Evolutionary conservation across 2,329 filamentous ascomycete genomes (phyloP), one percentile per base, ranked within the genome.

Genomic region (Aspergillus candidus): DNA sequence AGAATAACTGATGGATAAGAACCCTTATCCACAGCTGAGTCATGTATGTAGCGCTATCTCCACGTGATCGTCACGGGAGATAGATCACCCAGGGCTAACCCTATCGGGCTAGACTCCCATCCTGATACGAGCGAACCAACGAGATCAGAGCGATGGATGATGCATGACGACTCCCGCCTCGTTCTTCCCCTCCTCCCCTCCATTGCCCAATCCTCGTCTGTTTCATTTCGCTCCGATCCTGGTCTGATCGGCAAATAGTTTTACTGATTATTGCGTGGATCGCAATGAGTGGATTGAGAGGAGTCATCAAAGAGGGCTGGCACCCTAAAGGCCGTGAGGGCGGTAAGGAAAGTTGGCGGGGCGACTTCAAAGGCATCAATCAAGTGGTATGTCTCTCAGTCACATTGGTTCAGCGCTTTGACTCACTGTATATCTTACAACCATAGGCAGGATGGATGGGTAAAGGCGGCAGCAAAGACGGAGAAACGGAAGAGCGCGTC

Each of bases 381-480:
- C 76, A 72, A 71, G 73, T 75, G 65, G 76, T 78, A 62, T 58
- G 69, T 62, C 50, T 41, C 13, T n/a, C 34, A 29, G n/a, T 14
- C 34, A 30, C 13, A 22, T 29, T 40, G 12, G 43, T 35, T 43
- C 44, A 39, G n/a, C 36, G 39, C 43, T 44, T 44, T 43, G 41
- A 42, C 50, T 55, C 40, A 57, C 45, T 47, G 32, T 49, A 54
- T 61, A 38, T 34, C 57, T 36, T 62, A 56, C 38, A 8, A 62
- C 37, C 48, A 32, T 51, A 81, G 78, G 75, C 75, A 49, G 76
- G 76, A 53, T 78, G 74, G 75, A 71, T 81, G 60, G 77, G 79
- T 38, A 74, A 78, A 62, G 70, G 76, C 43, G 72, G 76, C 48
- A 65, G 72, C 44, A 52, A 65, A 12, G 61, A 67, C 33, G 58